phyloP scores from a whole-genome alignment of 1,284 basidiomycete species.

The Pterulicium gracile region DNA sequence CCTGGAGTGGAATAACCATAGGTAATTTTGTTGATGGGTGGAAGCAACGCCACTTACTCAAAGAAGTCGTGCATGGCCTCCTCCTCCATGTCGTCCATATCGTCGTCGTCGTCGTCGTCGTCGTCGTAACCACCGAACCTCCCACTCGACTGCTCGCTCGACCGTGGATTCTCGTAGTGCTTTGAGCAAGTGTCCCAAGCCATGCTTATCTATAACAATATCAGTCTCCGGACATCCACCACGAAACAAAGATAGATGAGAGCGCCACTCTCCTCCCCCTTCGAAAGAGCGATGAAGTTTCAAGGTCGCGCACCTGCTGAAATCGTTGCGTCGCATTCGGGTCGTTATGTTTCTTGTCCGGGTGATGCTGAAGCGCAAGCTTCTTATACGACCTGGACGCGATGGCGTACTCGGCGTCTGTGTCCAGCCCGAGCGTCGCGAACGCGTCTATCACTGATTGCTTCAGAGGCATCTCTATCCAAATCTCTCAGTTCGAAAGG shows the following conservation, averaged over 20 bases:
- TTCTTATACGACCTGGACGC: slow-evolving; percentile 22
- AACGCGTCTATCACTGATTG: slow-evolving; percentile 20
- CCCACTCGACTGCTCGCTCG: slow-evolving; percentile 13
- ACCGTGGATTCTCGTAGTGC: slow-evolving; percentile 23
- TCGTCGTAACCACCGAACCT: slow-evolving; percentile 6
- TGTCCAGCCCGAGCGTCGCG: slow-evolving; percentile 16
- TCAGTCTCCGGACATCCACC: background rate
- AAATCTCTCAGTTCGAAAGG: background rate
- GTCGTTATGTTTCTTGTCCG: slow-evolving; percentile 21
- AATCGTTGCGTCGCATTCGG: slow-evolving; percentile 19
- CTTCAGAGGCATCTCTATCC: slow-evolving; percentile 15
- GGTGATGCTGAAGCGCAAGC: slow-evolving; percentile 23
- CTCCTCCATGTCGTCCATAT: slow-evolving; percentile 18
- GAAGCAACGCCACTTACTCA: slow-evolving; percentile 13
- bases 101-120: slow-evolving; percentile 13
- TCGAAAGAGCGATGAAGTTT: background rate
- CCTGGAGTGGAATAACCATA: slow-evolving; percentile 11
- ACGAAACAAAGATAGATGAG: slow-evolving; percentile 1
- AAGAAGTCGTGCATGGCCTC: slow-evolving; percentile 20
- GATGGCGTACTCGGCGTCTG: slow-evolving; percentile 15
- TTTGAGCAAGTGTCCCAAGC: slow-evolving; percentile 23
- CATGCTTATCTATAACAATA: slow-evolving; percentile 19
- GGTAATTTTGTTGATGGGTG: slow-evolving; percentile 1
- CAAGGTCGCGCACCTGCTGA: slow-evolving; percentile 16
- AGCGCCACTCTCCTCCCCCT: background rate